phyloP scores from a whole-genome alignment of 257 asterid species.

The Solanum ossicruentum region DNA sequence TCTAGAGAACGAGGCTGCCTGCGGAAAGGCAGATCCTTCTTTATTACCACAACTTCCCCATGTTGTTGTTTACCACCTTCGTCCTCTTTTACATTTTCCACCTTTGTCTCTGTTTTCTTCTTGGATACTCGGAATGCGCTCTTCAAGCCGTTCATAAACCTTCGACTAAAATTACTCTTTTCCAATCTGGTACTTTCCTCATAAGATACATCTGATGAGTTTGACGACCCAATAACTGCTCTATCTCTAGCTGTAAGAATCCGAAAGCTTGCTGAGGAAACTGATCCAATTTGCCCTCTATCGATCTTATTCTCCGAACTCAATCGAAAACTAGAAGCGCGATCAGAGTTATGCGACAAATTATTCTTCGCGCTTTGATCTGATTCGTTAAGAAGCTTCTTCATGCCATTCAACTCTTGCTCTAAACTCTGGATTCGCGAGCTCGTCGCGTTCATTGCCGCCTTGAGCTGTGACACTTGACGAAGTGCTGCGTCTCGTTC shows the following conservation, averaged over 20 bases:
- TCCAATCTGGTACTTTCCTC: conserved; percentile 17
- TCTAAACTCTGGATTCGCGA: conserved; percentile 51
- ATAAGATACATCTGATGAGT: conserved; percentile 23
- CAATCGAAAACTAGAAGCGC: conserved; percentile 57
- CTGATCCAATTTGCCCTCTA: conserved; percentile 54
- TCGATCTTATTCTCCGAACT: conserved; percentile 35
- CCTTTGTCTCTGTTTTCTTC: conserved; percentile 29
- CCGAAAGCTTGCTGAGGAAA: conserved; percentile 42
- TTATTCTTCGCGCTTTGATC: not conserved
- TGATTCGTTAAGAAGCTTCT: conserved; percentile 25
- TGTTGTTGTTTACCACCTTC: not conserved
- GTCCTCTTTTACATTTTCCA: not conserved
- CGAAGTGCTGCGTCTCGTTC: conserved; percentile 64
- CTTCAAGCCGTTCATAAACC: conserved; percentile 48
- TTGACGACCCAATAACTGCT: conserved; percentile 9
- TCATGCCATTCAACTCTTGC: conserved; percentile 53
- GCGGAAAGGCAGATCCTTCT: conserved; percentile 16
- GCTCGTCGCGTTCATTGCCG: conserved; percentile 48
- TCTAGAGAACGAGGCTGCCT: conserved; percentile 12
- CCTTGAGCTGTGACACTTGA: conserved; percentile 51
- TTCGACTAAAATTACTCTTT: conserved; percentile 25
- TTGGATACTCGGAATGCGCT: conserved; percentile 39
- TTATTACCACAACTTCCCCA: conserved; percentile 26
- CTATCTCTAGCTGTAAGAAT: conserved; percentile 9
- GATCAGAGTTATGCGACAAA: conserved; percentile 11